Evolutionary conservation across 768 basidiomycete species (phyloP).

Genomic region (Hygrophorus pudorinus): DNA sequence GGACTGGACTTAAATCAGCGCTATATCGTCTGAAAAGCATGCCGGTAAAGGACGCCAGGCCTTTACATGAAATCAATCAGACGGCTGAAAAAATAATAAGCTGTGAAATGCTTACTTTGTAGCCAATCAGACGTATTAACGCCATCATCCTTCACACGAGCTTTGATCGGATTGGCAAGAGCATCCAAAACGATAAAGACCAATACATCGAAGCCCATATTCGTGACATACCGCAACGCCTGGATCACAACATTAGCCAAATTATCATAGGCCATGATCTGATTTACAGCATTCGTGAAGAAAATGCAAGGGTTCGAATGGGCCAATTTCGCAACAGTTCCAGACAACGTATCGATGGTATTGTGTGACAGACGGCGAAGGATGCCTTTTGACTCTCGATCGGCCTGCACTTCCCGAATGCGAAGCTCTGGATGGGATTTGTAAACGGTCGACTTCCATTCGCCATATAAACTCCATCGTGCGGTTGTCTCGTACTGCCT

Average conservation of each 20-base stretch:
- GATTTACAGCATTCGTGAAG: conserved; percentile 81
- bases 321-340: conserved; percentile 84
- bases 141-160: conserved; percentile 83
- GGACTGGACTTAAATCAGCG: conserved; percentile 71
- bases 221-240: conserved; percentile 78
- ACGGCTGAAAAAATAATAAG: not conserved
- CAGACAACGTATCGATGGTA: conserved; percentile 75
- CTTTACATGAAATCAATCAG: conserved; percentile 29
- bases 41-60: conserved; percentile 87
- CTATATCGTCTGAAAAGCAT: conserved; percentile 84
- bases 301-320: conserved; percentile 92
- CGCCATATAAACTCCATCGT: conserved; percentile 90
- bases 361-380: conserved; percentile 79
- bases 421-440: conserved; percentile 69
- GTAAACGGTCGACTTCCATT: conserved; percentile 78
- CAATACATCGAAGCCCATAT: conserved; percentile 90
- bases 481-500: conserved; percentile 64
- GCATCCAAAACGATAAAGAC: conserved; percentile 83
- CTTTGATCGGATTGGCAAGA: conserved; percentile 72
- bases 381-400: conserved; percentile 82
- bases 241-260: conserved; percentile 84
- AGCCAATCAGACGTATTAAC: conserved; percentile 88
- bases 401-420: conserved; percentile 73
- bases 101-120: conserved; percentile 52
- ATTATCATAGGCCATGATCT: conserved; percentile 96